Base-by-base conservation (phyloP, 2,329 filamentous ascomycete genomes). In the Acarospora socialis region DNA sequence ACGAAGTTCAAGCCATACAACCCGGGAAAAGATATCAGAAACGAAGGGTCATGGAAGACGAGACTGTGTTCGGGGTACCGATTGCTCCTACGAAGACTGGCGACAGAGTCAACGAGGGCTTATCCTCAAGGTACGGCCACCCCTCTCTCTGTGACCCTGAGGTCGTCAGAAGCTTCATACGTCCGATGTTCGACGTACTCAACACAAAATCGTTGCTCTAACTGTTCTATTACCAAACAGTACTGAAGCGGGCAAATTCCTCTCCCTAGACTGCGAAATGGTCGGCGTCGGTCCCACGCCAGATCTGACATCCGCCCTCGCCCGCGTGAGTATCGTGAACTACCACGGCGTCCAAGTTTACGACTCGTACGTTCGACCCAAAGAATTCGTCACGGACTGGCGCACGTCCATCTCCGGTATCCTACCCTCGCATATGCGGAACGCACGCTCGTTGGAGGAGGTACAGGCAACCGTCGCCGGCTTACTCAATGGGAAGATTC, bases 251-350 rank as follows among this genome's bases (percentile, higher is more conserved):
- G 90, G 87, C 31, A 92, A 90, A 65, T 98, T 92, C 53, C 61
- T 98, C 24, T 80, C 81, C 13, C 72, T 98, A 28, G 90, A 98
- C 60, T 98, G 90, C 55, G 90, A 98, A 59, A 98, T 98, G 90
- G 90, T 98, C 16, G 90, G 87, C 28, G 73, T 92, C 0, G 70
- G 71, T 1, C 59, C 57, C 3, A 54, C 60, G 55, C 71, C 70
- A 3, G 73, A 73, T 30, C 69, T 73, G 14, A 65, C 77, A 49
- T 84, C 82, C 21, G 75, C 74, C 0, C 70, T 98, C 26, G 90
- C 90, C 1, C 73, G 90, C 28, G 82, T 87, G 34, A 92, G 81
- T 49, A 62, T 92, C 10, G 86, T 94, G 44, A 92, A 95, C 55
- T 98, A 86, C 55, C 83, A 94, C 51, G 86, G 86, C 12, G 71